Evolutionary conservation across 768 basidiomycete genomes (phyloP).

Genomic region (Suillus americanus): DNA sequence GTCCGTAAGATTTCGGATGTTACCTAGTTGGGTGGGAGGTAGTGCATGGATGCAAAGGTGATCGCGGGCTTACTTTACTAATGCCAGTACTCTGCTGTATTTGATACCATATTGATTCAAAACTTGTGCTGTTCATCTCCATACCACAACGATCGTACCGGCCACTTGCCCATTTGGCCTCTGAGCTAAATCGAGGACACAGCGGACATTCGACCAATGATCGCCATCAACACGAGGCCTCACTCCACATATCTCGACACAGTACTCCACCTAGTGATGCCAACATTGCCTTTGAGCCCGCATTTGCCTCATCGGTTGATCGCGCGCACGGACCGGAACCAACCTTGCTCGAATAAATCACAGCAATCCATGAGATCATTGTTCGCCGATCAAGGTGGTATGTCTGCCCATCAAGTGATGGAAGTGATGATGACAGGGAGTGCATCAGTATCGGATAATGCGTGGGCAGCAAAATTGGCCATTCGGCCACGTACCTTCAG

Average conservation of each 20-base stretch:
- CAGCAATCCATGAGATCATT: background rate
- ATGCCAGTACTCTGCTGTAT: conserved; percentile 1
- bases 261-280: background rate
- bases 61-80: background rate
- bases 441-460: background rate
- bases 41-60: background rate
- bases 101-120: background rate
- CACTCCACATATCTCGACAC: background rate
- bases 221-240: background rate
- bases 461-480: background rate
- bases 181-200: background rate
- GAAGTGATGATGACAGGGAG: background rate
- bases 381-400: background rate
- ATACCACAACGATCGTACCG: background rate
- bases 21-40: background rate
- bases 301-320: background rate
- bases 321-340: background rate
- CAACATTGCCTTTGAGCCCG: background rate
- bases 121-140: background rate
- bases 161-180: background rate
- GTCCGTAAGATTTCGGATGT: conserved; percentile 24
- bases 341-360: background rate
- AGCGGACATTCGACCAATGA: background rate
- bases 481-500: background rate
- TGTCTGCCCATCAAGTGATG: no score